These are phyloP conservation scores for Yamadazyma jaroonii DNA, from an alignment of 1,139 yeast species.

Conservation along the genomic window DNA sequence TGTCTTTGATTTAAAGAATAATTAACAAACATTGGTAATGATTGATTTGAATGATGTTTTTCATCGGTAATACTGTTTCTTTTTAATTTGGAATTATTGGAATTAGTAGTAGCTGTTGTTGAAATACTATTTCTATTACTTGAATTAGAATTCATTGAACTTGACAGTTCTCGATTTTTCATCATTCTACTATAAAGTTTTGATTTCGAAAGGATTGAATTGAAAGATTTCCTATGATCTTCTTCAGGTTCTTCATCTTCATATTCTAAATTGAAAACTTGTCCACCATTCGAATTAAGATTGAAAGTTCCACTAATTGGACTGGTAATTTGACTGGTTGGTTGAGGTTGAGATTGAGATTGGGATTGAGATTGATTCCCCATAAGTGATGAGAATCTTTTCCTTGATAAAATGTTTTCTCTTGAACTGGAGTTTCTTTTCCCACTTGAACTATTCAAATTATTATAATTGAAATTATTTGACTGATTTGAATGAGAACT, in stretches of 20 bases:
- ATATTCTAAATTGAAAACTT: not conserved
- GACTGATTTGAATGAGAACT: constrained; percentile 9
- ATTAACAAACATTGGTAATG: constrained; percentile 11
- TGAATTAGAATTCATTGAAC: constrained; percentile 26
- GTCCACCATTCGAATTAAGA: not conserved
- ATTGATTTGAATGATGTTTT: constrained; percentile 8
- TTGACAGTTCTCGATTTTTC: constrained; percentile 38
- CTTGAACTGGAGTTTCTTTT: constrained; percentile 14
- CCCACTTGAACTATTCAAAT: constrained; percentile 6
- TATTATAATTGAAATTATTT: constrained; percentile 7
- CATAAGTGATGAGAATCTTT: constrained; percentile 26
- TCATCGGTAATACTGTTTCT: constrained; percentile 12
- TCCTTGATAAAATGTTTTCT: constrained; percentile 18
- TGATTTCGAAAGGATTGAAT: constrained; percentile 35
- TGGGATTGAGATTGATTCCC: constrained; percentile 8
- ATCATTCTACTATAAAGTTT: constrained; percentile 37
- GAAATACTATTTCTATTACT: constrained; percentile 15
- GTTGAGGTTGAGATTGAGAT: no score
- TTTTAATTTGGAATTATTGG: constrained; percentile 10
- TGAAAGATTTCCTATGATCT: constrained; percentile 22
- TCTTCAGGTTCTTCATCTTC: constrained; percentile 14
- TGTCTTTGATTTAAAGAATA: constrained; percentile 22
- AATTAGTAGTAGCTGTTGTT: constrained; percentile 18
- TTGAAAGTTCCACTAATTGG: not conserved
- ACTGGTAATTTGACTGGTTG: not conserved